Evolutionary conservation across 805 yeast species (phyloP).

Genomic region (Sporopachydermia lactativora): DNA sequence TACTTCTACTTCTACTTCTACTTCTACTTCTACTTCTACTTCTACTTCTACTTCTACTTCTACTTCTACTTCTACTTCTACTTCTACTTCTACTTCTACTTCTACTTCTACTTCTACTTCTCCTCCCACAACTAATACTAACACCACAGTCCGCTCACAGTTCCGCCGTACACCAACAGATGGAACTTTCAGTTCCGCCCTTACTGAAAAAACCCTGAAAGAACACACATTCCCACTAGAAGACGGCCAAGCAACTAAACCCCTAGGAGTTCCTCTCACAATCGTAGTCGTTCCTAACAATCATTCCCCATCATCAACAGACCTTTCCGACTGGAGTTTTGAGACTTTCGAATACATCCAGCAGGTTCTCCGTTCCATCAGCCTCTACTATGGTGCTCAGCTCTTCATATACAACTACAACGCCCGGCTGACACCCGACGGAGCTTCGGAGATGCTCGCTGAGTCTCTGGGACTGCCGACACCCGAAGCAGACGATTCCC

Average conservation of each 20-base stretch:
- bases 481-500: neutral
- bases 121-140: neutral
- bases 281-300: neutral
- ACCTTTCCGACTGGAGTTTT: constrained; percentile 10
- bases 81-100: neutral
- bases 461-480: neutral
- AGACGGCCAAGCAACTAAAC: neutral
- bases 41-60: neutral
- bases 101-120: neutral
- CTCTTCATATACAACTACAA: constrained; percentile 13
- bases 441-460: constrained; percentile 7
- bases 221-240: neutral
- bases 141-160: neutral
- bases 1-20: neutral
- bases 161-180: neutral
- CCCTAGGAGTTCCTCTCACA: neutral
- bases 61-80: neutral
- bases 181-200: neutral
- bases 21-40: neutral
- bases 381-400: constrained; percentile 13
- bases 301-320: too few species aligned
- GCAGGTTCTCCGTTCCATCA: constrained; percentile 18
- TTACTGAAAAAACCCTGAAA: neutral
- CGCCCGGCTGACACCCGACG: constrained; percentile 19
- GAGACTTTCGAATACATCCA: constrained; percentile 19